Evolutionary conservation across 1,284 basidiomycete genomes (phyloP).

Genomic region (Athelia psychrophila): DNA sequence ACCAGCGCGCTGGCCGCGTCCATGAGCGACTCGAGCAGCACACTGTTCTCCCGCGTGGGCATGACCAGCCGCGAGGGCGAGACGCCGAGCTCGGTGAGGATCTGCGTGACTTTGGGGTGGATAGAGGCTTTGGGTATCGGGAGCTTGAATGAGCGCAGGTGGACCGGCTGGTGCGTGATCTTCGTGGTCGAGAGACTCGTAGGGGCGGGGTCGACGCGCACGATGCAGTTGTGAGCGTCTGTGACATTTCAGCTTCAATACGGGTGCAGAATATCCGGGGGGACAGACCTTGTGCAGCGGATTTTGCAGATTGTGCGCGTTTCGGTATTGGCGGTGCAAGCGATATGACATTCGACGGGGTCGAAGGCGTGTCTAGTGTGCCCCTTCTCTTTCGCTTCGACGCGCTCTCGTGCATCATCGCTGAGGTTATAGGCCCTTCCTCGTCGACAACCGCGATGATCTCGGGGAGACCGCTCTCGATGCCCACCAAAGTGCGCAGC

Average conservation of each 20-base stretch:
- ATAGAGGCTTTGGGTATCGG: conserved; percentile 73
- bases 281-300: conserved; percentile 52
- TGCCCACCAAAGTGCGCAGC: conserved; percentile 78
- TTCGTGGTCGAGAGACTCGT: conserved; percentile 60
- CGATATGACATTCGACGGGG: conserved; percentile 45
- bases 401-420: conserved; percentile 10
- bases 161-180: conserved; percentile 71
- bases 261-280: no score
- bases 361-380: conserved; percentile 50
- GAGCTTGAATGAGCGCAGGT: conserved; percentile 81
- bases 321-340: conserved; percentile 43
- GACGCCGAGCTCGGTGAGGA: conserved; percentile 75
- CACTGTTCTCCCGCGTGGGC: conserved; percentile 82
- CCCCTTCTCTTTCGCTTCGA: conserved; percentile 54
- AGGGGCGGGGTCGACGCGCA: conserved; percentile 58
- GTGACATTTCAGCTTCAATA: no score
- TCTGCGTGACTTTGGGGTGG: conserved; percentile 70
- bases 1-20: conserved; percentile 71
- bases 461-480: conserved; percentile 81
- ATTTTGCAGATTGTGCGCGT: conserved; percentile 47
- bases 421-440: conserved; percentile 41
- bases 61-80: conserved; percentile 79
- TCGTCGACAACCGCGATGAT: conserved; percentile 60
- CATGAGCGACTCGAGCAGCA: conserved; percentile 70
- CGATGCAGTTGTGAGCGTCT: conserved; percentile 78